These are phyloP conservation scores for Talaromyces sp. DNA, from an alignment of 2,329 filamentous ascomycete genomes.

Conservation along the genomic window DNA sequence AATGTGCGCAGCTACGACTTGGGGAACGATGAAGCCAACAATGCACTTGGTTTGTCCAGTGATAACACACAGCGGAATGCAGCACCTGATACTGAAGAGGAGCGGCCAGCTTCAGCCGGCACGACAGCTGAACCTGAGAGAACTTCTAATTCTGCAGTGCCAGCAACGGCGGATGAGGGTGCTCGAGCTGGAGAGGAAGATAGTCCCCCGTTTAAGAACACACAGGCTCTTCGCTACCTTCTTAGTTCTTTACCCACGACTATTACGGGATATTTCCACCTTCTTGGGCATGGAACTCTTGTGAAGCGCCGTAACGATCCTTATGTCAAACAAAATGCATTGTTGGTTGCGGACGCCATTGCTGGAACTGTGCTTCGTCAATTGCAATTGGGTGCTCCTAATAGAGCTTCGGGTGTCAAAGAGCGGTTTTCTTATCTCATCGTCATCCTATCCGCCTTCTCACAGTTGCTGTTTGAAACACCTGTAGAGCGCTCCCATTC, in stretches of 20 bases:
- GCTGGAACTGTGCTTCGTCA: constrained; percentile 67
- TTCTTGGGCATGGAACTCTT: constrained; percentile 75
- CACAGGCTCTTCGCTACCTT: constrained; percentile 68
- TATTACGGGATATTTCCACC: constrained; percentile 81
- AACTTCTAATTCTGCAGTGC: background rate
- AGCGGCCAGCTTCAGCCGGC: constrained; percentile 11
- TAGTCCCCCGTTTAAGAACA: constrained; percentile 63
- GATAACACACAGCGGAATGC: constrained; percentile 18
- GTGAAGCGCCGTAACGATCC: constrained; percentile 68
- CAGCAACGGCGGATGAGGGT: constrained; percentile 1
- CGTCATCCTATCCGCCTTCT: constrained; percentile 70
- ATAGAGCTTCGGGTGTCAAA: constrained; percentile 49
- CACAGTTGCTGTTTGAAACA: constrained; percentile 71
- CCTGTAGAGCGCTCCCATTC: constrained; percentile 48
- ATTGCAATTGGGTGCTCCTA: constrained; percentile 50
- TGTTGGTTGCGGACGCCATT: constrained; percentile 62
- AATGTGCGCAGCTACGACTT: constrained; percentile 36
- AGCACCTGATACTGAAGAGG: constrained; percentile 21
- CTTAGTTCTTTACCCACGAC: constrained; percentile 73
- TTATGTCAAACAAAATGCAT: constrained; percentile 58
- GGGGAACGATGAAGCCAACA: constrained; percentile 38
- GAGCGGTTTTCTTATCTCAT: constrained; percentile 75
- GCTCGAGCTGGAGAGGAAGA: constrained; percentile 16
- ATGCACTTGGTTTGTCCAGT: constrained; percentile 22
- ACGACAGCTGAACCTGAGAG: background rate